phyloP scores from a whole-genome alignment of 768 basidiomycete species.

The Cyathus striatus region DNA sequence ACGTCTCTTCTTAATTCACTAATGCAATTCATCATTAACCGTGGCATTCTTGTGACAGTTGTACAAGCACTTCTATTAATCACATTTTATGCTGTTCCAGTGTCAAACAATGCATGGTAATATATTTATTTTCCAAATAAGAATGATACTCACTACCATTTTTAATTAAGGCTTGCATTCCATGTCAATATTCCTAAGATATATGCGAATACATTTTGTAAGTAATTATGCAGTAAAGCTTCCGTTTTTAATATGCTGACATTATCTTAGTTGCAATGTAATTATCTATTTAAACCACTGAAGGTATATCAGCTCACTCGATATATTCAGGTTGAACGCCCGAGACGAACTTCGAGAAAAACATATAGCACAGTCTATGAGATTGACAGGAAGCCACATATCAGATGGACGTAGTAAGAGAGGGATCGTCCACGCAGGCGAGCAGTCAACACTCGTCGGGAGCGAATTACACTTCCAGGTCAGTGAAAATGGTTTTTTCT shows the following conservation, averaged over 20 bases:
- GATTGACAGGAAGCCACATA: neutral
- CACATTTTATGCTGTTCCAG: slow-evolving; percentile 32
- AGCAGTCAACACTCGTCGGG: neutral
- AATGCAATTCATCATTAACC: slow-evolving; percentile 34
- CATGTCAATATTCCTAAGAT: neutral
- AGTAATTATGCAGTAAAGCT: neutral
- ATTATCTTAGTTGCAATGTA: neutral
- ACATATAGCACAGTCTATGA: neutral
- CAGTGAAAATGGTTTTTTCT: neutral
- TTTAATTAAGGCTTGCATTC: neutral
- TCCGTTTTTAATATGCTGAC: neutral
- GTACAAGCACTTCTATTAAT: slow-evolving; percentile 36
- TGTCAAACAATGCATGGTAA: neutral
- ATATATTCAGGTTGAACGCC: neutral
- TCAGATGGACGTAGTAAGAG: neutral
- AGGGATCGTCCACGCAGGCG: neutral
- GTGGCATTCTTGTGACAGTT: slow-evolving; percentile 38
- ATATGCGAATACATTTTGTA: neutral
- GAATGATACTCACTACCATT: too few species aligned
- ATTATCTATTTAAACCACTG: neutral
- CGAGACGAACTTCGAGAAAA: neutral
- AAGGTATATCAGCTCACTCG: neutral
- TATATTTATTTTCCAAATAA: neutral
- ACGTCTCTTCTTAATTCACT: slow-evolving; percentile 32
- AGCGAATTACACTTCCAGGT: too few species aligned